These are phyloP conservation scores for Fusarium mundagurra DNA, from an alignment of 2,329 filamentous ascomycete genomes.

Conservation along the genomic window DNA sequence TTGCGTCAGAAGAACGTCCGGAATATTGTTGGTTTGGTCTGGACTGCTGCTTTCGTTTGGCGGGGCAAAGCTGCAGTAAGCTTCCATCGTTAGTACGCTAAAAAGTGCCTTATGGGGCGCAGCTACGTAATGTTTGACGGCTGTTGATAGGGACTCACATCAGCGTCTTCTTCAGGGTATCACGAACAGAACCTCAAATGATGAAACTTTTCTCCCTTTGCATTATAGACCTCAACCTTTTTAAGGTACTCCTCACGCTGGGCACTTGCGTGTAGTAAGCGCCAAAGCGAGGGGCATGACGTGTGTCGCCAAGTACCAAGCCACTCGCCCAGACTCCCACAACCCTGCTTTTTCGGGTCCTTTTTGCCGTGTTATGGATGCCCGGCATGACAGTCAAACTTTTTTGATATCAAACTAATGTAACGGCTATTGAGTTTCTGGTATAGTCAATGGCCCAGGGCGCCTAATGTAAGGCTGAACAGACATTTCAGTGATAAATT, in stretches of 20 bases:
- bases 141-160: not conserved
- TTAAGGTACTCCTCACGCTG: slow-evolving; percentile 14
- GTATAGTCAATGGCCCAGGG: not conserved
- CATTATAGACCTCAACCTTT: slow-evolving; percentile 8
- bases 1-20: slow-evolving; percentile 13
- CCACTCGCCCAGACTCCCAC: slow-evolving; percentile 42
- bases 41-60: slow-evolving; percentile 15
- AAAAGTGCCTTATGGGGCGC: slow-evolving; percentile 3
- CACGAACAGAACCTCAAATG: slow-evolving; percentile 4
- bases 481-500: not conserved
- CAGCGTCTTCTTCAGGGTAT: slow-evolving; percentile 3
- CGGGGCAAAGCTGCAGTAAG: slow-evolving; percentile 39
- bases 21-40: slow-evolving; percentile 10
- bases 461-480: slow-evolving; percentile 6
- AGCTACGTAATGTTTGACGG: slow-evolving; percentile 29
- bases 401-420: not conserved
- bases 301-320: slow-evolving; percentile 46
- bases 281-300: slow-evolving; percentile 44
- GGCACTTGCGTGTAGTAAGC: slow-evolving; percentile 32
- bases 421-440: not conserved
- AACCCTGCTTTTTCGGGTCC: slow-evolving; percentile 43
- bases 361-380: slow-evolving; percentile 33
- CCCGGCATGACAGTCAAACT: slow-evolving; percentile 13
- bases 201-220: not conserved
- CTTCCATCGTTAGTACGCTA: slow-evolving; percentile 5